A percentile compares a stretch with the other conserved stretches of the same genome.
These are phyloP conservation scores for Candida montana DNA, from an alignment of 805 yeast species.

Conservation along the genomic window DNA sequence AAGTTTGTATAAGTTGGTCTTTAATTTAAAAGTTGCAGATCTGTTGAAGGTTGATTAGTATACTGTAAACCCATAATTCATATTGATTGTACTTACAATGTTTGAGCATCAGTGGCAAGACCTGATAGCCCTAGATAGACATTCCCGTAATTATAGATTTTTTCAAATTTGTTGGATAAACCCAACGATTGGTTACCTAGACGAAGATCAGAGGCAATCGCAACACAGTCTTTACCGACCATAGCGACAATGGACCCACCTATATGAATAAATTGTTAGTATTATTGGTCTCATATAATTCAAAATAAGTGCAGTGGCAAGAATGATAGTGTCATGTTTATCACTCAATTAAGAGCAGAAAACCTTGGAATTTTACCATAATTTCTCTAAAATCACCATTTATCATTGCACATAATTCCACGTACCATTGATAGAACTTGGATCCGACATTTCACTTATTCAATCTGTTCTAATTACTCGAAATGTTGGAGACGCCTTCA, in stretches of 20 bases:
- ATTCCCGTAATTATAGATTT: conserved; percentile 80
- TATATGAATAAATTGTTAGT: conserved; percentile 17
- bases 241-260: conserved; percentile 98
- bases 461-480: no score
- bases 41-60: conserved; percentile 5
- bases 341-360: background rate
- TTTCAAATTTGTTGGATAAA: conserved; percentile 87
- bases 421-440: conserved; percentile 69
- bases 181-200: conserved; percentile 93
- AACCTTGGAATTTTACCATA: no score
- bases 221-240: conserved; percentile 98
- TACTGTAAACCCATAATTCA: no score
- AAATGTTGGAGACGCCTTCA: background rate
- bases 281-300: background rate
- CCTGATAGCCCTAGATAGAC: conserved; percentile 92
- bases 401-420: conserved; percentile 6
- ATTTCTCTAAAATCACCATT: background rate
- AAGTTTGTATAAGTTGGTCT: conserved; percentile 83
- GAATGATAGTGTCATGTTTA: background rate
- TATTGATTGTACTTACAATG: conserved; percentile 38
- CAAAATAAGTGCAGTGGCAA: background rate
- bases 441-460: conserved; percentile 53
- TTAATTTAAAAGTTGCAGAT: conserved; percentile 72
- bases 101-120: conserved; percentile 87
- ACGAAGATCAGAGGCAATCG: conserved; percentile 93